A percentile compares a stretch with the other conserved stretches of the same genome.
Evolutionary conservation across 257 asterid species (phyloP).

Genomic region (Salvia miltiorrhiza): DNA sequence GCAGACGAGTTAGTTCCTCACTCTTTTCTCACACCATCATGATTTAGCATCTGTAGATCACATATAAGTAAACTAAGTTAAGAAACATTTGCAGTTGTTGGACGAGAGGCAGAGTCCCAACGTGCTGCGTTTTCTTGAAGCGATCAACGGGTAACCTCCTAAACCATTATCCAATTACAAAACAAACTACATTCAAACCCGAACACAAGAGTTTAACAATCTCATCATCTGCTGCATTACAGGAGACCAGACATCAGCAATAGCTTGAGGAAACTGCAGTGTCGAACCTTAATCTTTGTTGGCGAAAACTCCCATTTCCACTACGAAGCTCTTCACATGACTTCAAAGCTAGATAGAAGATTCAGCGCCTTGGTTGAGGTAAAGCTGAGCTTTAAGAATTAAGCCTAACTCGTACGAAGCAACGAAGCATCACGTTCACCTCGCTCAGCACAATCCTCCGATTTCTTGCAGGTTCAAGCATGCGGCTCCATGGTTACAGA

Average conservation of each 20-base stretch:
- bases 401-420: background rate
- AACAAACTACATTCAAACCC: background rate
- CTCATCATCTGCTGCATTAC: constrained; percentile 16
- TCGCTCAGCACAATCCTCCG: background rate
- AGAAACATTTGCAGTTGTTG: constrained; percentile 47
- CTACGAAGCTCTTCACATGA: constrained; percentile 69
- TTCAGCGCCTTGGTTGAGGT: constrained; percentile 74
- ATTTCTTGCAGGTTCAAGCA: constrained; percentile 52
- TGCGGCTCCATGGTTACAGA: constrained; percentile 77
- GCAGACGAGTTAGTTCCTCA: constrained; percentile 49
- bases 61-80: background rate
- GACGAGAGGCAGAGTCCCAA: constrained; percentile 68
- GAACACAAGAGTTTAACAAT: background rate
- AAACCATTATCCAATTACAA: background rate
- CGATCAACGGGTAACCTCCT: constrained; percentile 52
- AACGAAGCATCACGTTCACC: background rate
- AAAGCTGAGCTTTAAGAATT: background rate
- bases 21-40: background rate
- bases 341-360: constrained; percentile 59
- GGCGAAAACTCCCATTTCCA: constrained; percentile 77
- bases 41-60: constrained; percentile 2
- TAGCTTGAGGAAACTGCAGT: constrained; percentile 48
- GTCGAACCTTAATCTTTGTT: constrained; percentile 62
- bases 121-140: constrained; percentile 65
- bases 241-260: constrained; percentile 70